Evolutionary conservation across 805 yeast species (phyloP).

Genomic region (Candida xyloterini): DNA sequence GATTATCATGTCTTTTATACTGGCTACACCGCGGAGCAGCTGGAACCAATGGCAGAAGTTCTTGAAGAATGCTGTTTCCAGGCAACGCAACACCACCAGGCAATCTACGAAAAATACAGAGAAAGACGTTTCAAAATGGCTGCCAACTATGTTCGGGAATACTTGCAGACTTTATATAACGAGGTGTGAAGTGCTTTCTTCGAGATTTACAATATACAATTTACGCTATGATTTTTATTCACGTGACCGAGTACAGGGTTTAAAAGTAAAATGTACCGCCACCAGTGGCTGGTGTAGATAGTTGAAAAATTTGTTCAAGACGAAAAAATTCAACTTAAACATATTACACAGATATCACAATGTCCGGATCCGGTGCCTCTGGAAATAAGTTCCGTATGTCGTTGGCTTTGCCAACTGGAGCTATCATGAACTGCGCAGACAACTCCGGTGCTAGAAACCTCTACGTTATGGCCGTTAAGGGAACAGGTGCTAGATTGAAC

Average conservation of each 20-base stretch:
- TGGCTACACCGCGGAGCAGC: conserved; percentile 84
- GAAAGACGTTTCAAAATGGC: conserved; percentile 81
- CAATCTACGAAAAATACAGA: conserved; percentile 85
- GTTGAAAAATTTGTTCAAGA: conserved; percentile 8
- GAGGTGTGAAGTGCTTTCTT: conserved; percentile 20
- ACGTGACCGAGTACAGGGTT: conserved; percentile 10
- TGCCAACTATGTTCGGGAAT: conserved; percentile 74
- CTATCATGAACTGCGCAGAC: conserved; percentile 99
- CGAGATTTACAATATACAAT: conserved; percentile 12
- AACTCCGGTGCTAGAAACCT: conserved; percentile 99
- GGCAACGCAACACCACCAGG: conserved; percentile 63
- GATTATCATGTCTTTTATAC: conserved; percentile 83
- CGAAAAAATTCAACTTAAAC: conserved; percentile 6
- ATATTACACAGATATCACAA: conserved; percentile 26
- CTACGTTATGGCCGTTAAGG: conserved; percentile 98
- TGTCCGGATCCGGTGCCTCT: conserved; percentile 95
- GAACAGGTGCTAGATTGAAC: conserved; percentile 99
- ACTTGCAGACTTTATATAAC: conserved; percentile 40
- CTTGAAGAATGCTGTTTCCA: conserved; percentile 66
- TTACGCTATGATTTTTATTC: conserved; percentile 10
- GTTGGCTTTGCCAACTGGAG: conserved; percentile 99
- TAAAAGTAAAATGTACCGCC: not conserved
- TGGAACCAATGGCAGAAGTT: conserved; percentile 72
- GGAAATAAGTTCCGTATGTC: conserved; percentile 99
- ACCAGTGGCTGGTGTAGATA: conserved; percentile 7